Conservation (phyloP, 2,329 filamentous ascomycete species). For the Pezicula radicicola region DNA sequence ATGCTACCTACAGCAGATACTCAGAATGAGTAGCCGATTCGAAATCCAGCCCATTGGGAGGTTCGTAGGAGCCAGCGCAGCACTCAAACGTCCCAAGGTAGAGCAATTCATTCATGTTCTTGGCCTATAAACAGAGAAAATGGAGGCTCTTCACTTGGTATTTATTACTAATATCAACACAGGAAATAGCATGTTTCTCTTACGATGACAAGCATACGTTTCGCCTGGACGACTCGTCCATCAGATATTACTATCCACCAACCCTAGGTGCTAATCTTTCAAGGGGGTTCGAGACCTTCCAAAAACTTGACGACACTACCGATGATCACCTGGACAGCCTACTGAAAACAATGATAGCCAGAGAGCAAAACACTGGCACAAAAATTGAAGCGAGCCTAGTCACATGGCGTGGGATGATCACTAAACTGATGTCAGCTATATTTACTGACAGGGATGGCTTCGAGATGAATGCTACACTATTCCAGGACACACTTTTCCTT, state of each 20-base stretch:
- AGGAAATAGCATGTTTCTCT: constrained; percentile 93
- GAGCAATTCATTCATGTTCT: constrained; percentile 7
- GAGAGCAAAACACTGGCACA: constrained; percentile 66
- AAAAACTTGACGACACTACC: constrained; percentile 75
- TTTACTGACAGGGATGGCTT: constrained; percentile 85
- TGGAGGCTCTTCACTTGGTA: not conserved
- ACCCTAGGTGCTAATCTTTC: constrained; percentile 70
- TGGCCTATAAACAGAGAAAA: not conserved
- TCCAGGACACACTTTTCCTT: constrained; percentile 79
- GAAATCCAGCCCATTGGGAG: constrained; percentile 66
- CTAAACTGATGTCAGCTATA: constrained; percentile 85
- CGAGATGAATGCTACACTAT: constrained; percentile 92
- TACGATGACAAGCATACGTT: constrained; percentile 83
- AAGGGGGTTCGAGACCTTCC: constrained; percentile 76
- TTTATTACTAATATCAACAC: not conserved
- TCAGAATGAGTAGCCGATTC: constrained; percentile 41
- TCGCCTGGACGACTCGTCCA: constrained; percentile 70
- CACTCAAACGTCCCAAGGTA: constrained; percentile 74
- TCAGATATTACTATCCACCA: constrained; percentile 87
- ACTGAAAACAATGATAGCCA: constrained; percentile 68
- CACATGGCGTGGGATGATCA: constrained; percentile 98
- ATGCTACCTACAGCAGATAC: not conserved
- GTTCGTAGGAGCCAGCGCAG: constrained; percentile 65
- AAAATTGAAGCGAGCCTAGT: constrained; percentile 75
- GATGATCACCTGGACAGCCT: constrained; percentile 88